Base-by-base conservation (phyloP, 1,139 yeast genomes). In the Hansenula sp. region DNA sequence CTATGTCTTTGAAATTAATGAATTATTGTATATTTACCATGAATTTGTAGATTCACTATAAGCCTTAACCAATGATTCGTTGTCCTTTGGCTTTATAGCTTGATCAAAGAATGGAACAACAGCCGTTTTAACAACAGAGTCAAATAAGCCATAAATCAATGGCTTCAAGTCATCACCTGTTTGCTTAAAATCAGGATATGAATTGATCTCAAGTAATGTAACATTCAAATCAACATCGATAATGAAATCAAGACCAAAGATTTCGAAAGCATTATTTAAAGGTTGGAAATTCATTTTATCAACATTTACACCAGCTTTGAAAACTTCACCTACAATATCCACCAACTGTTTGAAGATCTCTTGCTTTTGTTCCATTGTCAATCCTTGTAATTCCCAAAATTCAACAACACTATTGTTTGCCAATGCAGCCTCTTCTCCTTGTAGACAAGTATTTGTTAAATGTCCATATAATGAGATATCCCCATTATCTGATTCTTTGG, bases 181-280 rank as follows among this genome's bases (percentile, higher is more conserved):
- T 65, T 93, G 99, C 60, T 90, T 90, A 66, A 93, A 93, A 61
- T 93, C 99, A 1, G 99, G 99, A 60, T 85, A 93, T 10, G 98
- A 84, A 60, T 93, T 93, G 39, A 90, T 88, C 62, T 93, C 99
- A 33, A 93, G 67, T 36, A 93, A 63, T 39, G 71, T 71, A 4
- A 86, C 93, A 10, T 70, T 59, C 28, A 64, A 61, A 36, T 79
- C 70, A 2, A 67, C 70, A 52, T 80, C 81, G 9, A 93, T 86
- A 48, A 93, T 65, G 63, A 88, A 90, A 62, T 93, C 99, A 13
- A 93, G 70, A 0, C 99, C 99, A 61, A 76, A 93, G 11, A 89
- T 72, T 61, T 93, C 99, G 60, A 88, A 77, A 0, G 95, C 94
- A 63, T 88, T 88, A 0, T 69, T 66, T 44, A 90, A 61, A 0